Conservation (phyloP, 768 basidiomycete species). For the Daedalea quercina region DNA sequence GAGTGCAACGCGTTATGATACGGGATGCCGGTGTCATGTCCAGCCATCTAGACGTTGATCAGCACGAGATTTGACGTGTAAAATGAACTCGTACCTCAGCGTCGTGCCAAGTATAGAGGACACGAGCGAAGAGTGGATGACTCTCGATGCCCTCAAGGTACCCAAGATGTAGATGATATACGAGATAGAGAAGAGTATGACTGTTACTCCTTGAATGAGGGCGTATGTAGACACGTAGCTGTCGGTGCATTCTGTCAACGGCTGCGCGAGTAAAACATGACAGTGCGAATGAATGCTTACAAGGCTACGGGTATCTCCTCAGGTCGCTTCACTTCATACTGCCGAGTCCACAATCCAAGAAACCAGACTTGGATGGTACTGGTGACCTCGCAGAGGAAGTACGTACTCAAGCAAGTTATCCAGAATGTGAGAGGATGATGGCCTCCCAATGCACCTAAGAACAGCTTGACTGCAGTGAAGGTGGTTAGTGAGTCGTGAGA, state of each 20-base stretch:
- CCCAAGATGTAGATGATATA: conserved; percentile 23
- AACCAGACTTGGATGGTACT: conserved; percentile 25
- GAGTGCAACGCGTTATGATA: conserved; percentile 60
- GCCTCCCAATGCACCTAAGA: conserved; percentile 22
- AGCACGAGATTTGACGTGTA: background rate
- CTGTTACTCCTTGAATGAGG: conserved; percentile 8
- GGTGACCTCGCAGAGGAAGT: conserved; percentile 11
- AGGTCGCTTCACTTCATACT: conserved; percentile 24
- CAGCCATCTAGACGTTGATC: conserved; percentile 33
- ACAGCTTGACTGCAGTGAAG: conserved; percentile 22
- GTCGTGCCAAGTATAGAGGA: conserved; percentile 26
- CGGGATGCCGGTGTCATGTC: conserved; percentile 49
- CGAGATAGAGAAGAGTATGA: conserved; percentile 16
- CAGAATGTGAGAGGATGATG: conserved; percentile 21
- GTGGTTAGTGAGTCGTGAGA: background rate
- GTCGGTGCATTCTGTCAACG: background rate
- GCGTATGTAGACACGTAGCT: conserved; percentile 25
- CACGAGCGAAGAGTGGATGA: conserved; percentile 25
- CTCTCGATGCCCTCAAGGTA: conserved; percentile 23
- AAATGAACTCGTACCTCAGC: conserved; percentile 11
- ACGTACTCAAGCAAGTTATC: conserved; percentile 15
- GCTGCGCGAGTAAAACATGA: background rate
- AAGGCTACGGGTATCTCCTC: conserved; percentile 24
- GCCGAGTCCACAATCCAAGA: conserved; percentile 29
- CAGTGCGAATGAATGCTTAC: conserved; percentile 13